Evolutionary conservation across 352 stramenopile genomes (phyloP).

Genomic region (Globisporangium nagaii): DNA sequence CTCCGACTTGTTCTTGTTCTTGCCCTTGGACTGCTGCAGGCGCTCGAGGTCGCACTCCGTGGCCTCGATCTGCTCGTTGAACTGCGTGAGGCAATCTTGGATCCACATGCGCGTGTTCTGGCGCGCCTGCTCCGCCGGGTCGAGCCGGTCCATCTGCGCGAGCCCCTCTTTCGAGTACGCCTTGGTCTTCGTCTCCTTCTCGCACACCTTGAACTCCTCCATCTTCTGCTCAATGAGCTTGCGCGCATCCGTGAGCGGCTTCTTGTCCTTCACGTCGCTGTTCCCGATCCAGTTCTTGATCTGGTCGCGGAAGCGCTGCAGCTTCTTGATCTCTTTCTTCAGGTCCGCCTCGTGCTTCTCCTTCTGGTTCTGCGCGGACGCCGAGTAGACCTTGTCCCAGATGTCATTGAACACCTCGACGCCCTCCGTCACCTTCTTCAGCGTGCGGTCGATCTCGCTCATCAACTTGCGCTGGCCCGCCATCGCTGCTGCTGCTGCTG

Average conservation of each 20-base stretch:
- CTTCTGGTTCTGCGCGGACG: conserved; percentile 96
- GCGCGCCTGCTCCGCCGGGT: conserved; percentile 82
- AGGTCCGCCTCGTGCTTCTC: conserved; percentile 99
- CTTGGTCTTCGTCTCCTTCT: conserved; percentile 99
- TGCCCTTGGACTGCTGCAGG: conserved; percentile 84
- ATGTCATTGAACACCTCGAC: conserved; percentile 99
- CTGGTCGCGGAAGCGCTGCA: conserved; percentile 97
- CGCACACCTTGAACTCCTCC: conserved; percentile 99
- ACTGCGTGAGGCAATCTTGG: conserved; percentile 70
- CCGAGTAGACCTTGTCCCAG: conserved; percentile 98
- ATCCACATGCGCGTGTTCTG: conserved; percentile 84
- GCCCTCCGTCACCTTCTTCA: conserved; percentile 99
- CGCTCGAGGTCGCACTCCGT: conserved; percentile 81
- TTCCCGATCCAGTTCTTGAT: conserved; percentile 99
- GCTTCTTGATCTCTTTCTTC: conserved; percentile 99
- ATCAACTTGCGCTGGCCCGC: conserved; percentile 81
- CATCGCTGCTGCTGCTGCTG: conserved; percentile 30
- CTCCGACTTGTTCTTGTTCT: conserved; percentile 93
- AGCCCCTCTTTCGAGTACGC: conserved; percentile 98
- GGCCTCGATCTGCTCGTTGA: conserved; percentile 88
- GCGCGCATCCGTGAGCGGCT: conserved; percentile 72
- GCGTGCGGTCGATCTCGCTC: conserved; percentile 98
- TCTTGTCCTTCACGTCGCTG: conserved; percentile 98
- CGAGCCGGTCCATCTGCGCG: conserved; percentile 89
- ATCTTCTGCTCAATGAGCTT: conserved; percentile 99